A percentile compares a stretch with the other conserved stretches of the same genome.
These are phyloP conservation scores for Aspergillus vadensis DNA, from an alignment of 2,329 filamentous ascomycete species.

Conservation along the genomic window DNA sequence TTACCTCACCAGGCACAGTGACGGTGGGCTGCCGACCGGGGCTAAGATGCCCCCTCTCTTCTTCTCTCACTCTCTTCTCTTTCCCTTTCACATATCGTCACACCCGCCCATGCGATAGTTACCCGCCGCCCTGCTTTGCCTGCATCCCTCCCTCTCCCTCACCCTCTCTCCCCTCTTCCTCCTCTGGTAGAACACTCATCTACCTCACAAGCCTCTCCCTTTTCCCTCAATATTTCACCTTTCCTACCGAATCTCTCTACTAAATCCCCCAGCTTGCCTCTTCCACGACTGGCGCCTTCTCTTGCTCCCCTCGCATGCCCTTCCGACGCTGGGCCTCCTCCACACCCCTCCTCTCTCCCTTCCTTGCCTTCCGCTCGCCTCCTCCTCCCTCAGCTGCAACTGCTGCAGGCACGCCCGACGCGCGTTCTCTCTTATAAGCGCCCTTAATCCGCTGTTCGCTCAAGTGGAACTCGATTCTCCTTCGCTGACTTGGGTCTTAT, in stretches of 20 bases:
- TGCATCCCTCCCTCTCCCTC: background rate
- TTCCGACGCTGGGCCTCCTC: slow-evolving; percentile 4
- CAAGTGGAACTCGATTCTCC: background rate
- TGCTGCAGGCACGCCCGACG: slow-evolving; percentile 22
- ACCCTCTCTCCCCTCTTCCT: slow-evolving; percentile 5
- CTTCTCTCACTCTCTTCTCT: too few relatives aligned
- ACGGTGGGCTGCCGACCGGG: too few relatives aligned
- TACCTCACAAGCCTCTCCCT: background rate
- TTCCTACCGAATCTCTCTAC: background rate
- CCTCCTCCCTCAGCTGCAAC: slow-evolving; percentile 10
- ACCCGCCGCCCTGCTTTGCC: background rate
- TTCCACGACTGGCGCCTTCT: slow-evolving; percentile 10
- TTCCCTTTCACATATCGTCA: too few relatives aligned
- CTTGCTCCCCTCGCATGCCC: slow-evolving; percentile 12
- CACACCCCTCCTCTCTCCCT: slow-evolving; percentile 8
- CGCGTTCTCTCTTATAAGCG: slow-evolving; percentile 20
- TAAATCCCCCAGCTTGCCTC: background rate
- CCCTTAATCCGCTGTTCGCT: slow-evolving; percentile 6
- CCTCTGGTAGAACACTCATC: slow-evolving; percentile 8
- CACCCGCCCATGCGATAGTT: background rate
- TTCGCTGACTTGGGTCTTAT: background rate
- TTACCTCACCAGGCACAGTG: too few relatives aligned
- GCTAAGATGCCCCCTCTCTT: too few relatives aligned
- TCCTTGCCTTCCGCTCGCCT: slow-evolving; percentile 22
- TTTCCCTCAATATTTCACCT: background rate